These are phyloP conservation scores for Sequoiadendron giganteum DNA, from an alignment of 75 land plant species.

Conservation along the genomic window DNA sequence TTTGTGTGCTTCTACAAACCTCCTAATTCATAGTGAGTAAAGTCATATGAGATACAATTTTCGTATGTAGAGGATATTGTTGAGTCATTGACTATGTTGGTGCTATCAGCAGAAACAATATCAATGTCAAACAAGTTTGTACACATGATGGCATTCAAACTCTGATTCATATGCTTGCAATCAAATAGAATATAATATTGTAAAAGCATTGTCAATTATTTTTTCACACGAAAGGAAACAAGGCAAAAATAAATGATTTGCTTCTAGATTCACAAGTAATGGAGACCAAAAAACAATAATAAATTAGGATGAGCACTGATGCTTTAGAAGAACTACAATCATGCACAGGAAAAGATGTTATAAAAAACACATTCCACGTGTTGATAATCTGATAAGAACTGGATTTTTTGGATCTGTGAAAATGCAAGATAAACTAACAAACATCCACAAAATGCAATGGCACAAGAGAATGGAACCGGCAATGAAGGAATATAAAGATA, in stretches of 20 bases:
- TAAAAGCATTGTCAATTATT: no score
- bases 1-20: not conserved
- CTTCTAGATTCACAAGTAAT: no score
- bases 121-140: not conserved
- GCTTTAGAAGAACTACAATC: no score
- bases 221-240: no score
- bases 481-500: not conserved
- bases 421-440: not conserved
- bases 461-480: not conserved
- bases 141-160: no score
- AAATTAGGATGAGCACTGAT: no score
- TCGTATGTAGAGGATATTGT: not conserved
- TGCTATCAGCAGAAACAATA: not conserved
- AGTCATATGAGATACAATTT: not conserved
- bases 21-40: not conserved
- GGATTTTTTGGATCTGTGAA: not conserved
- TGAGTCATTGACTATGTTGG: not conserved
- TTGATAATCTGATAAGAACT: not conserved
- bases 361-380: not conserved
- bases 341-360: not conserved
- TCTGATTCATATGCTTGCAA: no score
- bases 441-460: not conserved
- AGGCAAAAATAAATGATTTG: no score
- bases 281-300: no score
- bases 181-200: no score